Evolutionary conservation across 2,329 filamentous ascomycete genomes (phyloP), one percentile per base, ranked within the genome.

Genomic region (Calonectria henricotiae): DNA sequence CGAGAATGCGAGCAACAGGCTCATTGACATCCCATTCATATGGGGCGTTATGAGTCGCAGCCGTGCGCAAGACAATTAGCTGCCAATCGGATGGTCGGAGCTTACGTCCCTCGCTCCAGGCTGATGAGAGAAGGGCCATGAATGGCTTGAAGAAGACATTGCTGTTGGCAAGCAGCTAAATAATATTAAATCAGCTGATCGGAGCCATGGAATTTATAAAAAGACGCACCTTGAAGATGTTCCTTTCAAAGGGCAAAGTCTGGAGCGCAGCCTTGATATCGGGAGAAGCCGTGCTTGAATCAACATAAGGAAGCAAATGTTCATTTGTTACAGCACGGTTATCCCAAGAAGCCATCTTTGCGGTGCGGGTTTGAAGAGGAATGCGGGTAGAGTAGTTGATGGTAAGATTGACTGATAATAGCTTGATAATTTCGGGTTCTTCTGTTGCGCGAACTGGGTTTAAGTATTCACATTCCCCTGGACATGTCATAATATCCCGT

Each of bases 111-210:
- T 47, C 44, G 11, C 13, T 20, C 44, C 44, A 47, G 44, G 44
- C 44, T 4, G 44, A 47, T 9, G 44, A 47, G 3, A 47, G 44
- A 25, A 47, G 44, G 44, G 20, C 11, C 44, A 47, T 47, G 20
- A 47, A 47, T 25, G 44, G 44, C 44, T 47, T 47, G 44, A 47
- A 47, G 4, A 47, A 47, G 20, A 47, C 44, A 47, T 47, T 47
- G 23, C 44, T 47, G 44, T 47, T 47, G 44, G 44, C 44, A 25
- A 47, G 44, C 2, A 47, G 44, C 44, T 47, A 13, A 5, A 25
- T 47, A 2, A 25, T 23, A 4, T 47, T 5, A 5, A 15, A 7
- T 47, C 5, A 25, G 7, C 25, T 3, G 12, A 6, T 9, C 4
- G 11, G 4, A 23, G 2, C 7, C 7, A 3, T 13, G 25, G 20